Conservation (phyloP, 2,329 filamentous ascomycete species). For the Ascochyta lentis region DNA sequence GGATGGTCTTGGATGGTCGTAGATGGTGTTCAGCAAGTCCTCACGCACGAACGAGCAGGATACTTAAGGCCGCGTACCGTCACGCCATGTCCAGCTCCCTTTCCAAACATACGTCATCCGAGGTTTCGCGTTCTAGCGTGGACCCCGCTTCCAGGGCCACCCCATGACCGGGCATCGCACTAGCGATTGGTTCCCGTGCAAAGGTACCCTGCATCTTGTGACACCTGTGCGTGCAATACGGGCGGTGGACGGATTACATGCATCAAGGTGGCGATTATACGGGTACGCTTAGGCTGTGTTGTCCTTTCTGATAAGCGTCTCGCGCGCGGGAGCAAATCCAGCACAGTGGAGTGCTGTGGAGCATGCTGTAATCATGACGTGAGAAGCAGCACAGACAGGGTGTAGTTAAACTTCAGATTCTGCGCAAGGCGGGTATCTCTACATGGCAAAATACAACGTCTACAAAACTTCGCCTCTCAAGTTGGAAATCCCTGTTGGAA, state of each 20-base stretch:
- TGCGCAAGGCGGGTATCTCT: slow-evolving; percentile 17
- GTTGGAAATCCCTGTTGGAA: background rate
- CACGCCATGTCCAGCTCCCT: slow-evolving; percentile 8
- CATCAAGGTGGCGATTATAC: slow-evolving; percentile 15
- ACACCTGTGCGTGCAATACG: background rate
- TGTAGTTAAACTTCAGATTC: background rate
- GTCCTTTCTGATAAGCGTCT: background rate
- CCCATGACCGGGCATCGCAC: slow-evolving; percentile 10
- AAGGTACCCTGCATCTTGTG: slow-evolving; percentile 7
- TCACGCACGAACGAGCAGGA: background rate
- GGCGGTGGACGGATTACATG: background rate
- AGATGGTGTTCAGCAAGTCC: no score
- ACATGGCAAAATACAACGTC: slow-evolving; percentile 3
- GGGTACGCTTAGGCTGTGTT: background rate
- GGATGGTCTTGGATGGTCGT: background rate
- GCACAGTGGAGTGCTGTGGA: background rate
- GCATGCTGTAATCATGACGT: background rate
- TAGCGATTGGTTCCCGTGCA: slow-evolving; percentile 8
- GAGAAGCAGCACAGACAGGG: background rate
- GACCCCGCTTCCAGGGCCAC: slow-evolving; percentile 16
- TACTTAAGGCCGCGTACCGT: slow-evolving; percentile 9
- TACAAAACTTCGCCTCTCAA: background rate
- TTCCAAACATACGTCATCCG: slow-evolving; percentile 7
- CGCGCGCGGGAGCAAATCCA: no score
- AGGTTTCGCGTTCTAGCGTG: slow-evolving; percentile 6